Evolutionary conservation across 345 rosid species (phyloP), one percentile per base, ranked within the genome.

Genomic region (Citrus cavaleriei): DNA sequence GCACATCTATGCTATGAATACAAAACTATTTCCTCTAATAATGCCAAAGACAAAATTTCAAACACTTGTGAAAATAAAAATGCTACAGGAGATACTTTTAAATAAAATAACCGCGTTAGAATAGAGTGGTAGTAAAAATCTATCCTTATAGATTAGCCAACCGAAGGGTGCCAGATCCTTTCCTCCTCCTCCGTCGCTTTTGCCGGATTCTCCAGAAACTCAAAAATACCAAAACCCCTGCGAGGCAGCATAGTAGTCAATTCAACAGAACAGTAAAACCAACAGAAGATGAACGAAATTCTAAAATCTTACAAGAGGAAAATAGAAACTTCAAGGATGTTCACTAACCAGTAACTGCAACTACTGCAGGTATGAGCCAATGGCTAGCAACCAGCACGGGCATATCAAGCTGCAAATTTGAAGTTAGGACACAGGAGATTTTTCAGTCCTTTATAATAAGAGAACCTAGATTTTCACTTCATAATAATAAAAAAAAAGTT

Each of bases 121-220:
- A 14, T n/a, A 55, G 5, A 37, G 19, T 16, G 51, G 34, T 42
- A 54, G 32, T 32, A 54, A 30, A 21, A 46, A n/a, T 28, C 51
- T 42, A 62, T 70, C 73, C 55, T 64, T 14, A 90, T 5, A 79
- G 85, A 80, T 84, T 88, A 70, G 76, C 75, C 63, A 88, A 75
- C 9, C 99, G 89, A 83, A 83, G 81, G 1, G 91, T 81, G 27
- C 84, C 90, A 24, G 97, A 85, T 75, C 88, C 85, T 84, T 91
- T 90, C 82, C 94, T 90, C 77, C 92, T 85, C 75, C 91, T 81
- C 9, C 95, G 92, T 13, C 97, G 86, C 83, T 75, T 91, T 72
- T 92, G 99, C 38, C 91, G 85, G 78, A 93, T 86, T 80, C 97
- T 85, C 95, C 95, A 91, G 28, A 96, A 85, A 85, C 98, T 91